Base-by-base conservation (phyloP, 1,284 basidiomycete species). In the Moesziomyces sp. region DNA sequence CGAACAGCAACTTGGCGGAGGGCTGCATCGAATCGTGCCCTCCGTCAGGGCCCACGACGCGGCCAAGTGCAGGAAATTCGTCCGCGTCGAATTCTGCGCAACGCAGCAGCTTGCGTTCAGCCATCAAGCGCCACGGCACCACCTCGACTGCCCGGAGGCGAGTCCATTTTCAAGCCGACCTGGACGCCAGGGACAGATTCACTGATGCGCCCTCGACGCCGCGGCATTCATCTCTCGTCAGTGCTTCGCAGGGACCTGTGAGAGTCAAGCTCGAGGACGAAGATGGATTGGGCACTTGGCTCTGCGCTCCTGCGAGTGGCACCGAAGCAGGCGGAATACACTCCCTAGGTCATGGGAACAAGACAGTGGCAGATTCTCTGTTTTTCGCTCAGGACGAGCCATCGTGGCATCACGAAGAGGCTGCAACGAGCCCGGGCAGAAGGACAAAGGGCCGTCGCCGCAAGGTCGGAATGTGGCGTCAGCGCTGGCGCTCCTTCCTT, bases 191-290 rank as follows among this genome's bases (percentile, higher is more conserved):
- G 14, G 21, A 33, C n/a, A 24, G 11, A n/a, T 52, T 18, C 21
- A 48, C 19, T 9, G 23, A 44, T 23, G 35, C 28, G 13, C 51
- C 46, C 3, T 35, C 35, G 5, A 49, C 58, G 14, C 46, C 40
- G 4, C 18, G 23, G 19, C 46, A 47, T 48, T 42, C 26, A 11
- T 53, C 58, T 21, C 10, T 35, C 30, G 13, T 38, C 5, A 46
- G 5, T 3, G 45, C 23, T 0, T 5, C 28, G 24, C 40, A 44
- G 14, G 42, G 50, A 10, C 28, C 33, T 10, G 42, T 19, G 43
- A 50, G 18, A 21, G 24, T 35, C 42, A 40, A 23, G 30, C 52
- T 54, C 11, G 54, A 60, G 58, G 21, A 49, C 21, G 52, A 60
- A 19, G 40, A 43, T 23, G 10, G 16, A 35, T 13, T 35, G 18